Conservation (phyloP, 148 eudicot genomes). For the Rhododendron ferrugineum region DNA sequence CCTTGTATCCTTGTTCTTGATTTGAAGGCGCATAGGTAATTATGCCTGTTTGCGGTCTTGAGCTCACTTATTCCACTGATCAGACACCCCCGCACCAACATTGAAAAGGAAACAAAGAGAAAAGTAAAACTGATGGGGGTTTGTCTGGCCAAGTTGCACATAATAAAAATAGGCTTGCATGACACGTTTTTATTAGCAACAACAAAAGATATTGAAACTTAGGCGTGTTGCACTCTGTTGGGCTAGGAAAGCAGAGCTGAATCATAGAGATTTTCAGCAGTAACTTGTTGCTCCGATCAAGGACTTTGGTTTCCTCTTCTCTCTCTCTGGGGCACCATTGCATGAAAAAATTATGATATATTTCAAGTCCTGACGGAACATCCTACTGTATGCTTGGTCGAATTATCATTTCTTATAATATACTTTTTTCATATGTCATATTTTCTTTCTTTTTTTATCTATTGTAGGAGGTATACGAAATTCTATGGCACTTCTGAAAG, state of each 20-base stretch:
- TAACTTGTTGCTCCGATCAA: background rate
- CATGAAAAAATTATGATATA: background rate
- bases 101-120: background rate
- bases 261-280: background rate
- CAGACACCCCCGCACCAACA: background rate
- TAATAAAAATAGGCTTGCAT: background rate
- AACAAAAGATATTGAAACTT: background rate
- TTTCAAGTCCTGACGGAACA: background rate
- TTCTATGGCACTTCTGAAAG: conserved; percentile 83
- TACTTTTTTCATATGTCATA: background rate
- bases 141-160: background rate
- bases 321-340: background rate
- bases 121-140: background rate
- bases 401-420: background rate
- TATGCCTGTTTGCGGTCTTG: background rate
- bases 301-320: background rate
- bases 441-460: background rate
- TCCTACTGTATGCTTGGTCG: background rate
- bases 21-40: background rate
- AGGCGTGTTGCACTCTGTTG: background rate
- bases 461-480: conserved; percentile 84
- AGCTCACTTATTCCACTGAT: background rate
- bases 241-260: background rate
- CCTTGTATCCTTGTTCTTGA: background rate
- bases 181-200: background rate